These are phyloP conservation scores for Colletotrichum plurivorum DNA, from an alignment of 2,329 filamentous ascomycete genomes.

Conservation along the genomic window DNA sequence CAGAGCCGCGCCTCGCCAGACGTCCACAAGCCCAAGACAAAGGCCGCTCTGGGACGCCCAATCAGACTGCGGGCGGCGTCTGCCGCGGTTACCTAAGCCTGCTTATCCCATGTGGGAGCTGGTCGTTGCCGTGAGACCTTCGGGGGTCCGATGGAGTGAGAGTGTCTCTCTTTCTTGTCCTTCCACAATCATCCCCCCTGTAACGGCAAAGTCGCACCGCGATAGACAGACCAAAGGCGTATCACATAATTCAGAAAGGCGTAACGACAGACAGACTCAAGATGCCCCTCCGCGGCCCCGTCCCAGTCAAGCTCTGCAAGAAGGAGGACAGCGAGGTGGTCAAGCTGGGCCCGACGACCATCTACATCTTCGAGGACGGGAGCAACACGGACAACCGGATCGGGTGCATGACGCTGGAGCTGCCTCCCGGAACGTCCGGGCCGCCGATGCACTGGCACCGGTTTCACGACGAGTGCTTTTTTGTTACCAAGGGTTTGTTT, in stretches of 20 bases:
- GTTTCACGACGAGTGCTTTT: slow-evolving; percentile 54
- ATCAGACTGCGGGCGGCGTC: neutral
- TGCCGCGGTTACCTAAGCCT: neutral
- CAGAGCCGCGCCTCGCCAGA: no score
- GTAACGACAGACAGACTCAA: slow-evolving; percentile 16
- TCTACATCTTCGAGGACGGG: slow-evolving; percentile 53
- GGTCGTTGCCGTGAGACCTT: neutral
- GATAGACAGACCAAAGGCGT: neutral
- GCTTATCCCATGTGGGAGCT: neutral
- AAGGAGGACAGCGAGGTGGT: slow-evolving; percentile 49
- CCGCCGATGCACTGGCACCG: slow-evolving; percentile 56
- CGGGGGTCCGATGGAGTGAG: neutral
- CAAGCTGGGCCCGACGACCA: slow-evolving; percentile 50
- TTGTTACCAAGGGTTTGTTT: slow-evolving; percentile 50
- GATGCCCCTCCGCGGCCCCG: slow-evolving; percentile 51
- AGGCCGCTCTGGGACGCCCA: no score
- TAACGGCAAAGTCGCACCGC: neutral
- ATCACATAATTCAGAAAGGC: neutral
- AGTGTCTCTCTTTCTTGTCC: neutral
- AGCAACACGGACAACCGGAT: slow-evolving; percentile 52
- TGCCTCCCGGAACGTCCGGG: slow-evolving; percentile 49
- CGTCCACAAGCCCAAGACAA: no score
- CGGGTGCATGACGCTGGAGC: slow-evolving; percentile 48
- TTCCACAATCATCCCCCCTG: neutral
- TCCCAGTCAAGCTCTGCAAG: slow-evolving; percentile 47